Conservation (phyloP, 108 stramenopile genomes). For the Cylindrotheca fusiformis region DNA sequence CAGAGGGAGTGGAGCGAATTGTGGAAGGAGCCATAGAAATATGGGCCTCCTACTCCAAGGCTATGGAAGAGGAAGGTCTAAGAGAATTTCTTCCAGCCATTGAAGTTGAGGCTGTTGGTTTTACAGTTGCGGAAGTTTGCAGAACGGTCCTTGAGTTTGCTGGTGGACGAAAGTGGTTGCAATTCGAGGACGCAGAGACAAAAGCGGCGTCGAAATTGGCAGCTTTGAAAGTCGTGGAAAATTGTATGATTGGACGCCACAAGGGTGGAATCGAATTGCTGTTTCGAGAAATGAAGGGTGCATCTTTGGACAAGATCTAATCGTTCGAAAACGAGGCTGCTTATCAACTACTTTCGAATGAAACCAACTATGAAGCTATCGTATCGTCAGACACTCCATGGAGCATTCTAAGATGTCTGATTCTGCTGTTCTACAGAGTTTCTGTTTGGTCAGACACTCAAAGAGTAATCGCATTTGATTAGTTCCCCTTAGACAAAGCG, state of each 20-base stretch:
- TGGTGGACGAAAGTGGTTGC: constrained; percentile 74
- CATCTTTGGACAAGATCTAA: constrained; percentile 9
- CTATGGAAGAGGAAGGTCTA: constrained; percentile 36
- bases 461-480: too few species aligned
- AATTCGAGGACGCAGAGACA: constrained; percentile 63
- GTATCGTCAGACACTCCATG: too few species aligned
- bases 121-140: constrained; percentile 72
- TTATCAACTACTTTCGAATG: too few species aligned
- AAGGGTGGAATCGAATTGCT: constrained; percentile 41
- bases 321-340: too few species aligned
- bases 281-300: constrained; percentile 28
- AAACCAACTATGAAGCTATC: too few species aligned
- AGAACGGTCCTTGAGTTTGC: constrained; percentile 76
- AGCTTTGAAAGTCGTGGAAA: constrained; percentile 60
- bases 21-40: constrained; percentile 37
- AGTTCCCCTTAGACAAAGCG: too few species aligned
- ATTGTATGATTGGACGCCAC: constrained; percentile 68
- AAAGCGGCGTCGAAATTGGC: constrained; percentile 60
- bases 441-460: too few species aligned
- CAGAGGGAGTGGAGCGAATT: constrained; percentile 39
- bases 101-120: constrained; percentile 72
- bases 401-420: too few species aligned
- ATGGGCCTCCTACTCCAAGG: constrained; percentile 52
- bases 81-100: constrained; percentile 40
- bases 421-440: too few species aligned